These are phyloP conservation scores for Kockovaella imperatae DNA, from an alignment of 768 basidiomycete species.

Conservation along the genomic window DNA sequence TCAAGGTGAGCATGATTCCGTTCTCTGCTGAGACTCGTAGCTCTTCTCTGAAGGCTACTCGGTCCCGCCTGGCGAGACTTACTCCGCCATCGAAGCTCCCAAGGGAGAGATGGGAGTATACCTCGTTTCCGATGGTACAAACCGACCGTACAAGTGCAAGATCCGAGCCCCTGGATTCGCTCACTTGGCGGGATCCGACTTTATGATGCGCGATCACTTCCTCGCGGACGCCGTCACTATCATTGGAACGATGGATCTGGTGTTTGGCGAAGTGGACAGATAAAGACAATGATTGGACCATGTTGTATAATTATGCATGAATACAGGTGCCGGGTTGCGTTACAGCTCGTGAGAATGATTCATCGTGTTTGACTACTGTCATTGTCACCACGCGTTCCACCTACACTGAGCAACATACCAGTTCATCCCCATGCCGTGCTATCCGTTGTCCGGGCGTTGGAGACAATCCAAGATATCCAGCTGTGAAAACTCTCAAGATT, in stretches of 20 bases:
- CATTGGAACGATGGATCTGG: slow-evolving; percentile 97
- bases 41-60: slow-evolving; percentile 95
- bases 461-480: slow-evolving; percentile 68
- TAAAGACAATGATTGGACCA: slow-evolving; percentile 8
- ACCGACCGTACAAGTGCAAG: slow-evolving; percentile 92
- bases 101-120: slow-evolving; percentile 99
- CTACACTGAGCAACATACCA: slow-evolving; percentile 3
- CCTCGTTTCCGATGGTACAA: slow-evolving; percentile 92
- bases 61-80: slow-evolving; percentile 83
- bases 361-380: neutral
- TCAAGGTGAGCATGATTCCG: slow-evolving; percentile 57
- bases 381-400: neutral
- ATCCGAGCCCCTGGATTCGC: slow-evolving; percentile 96
- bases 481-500: slow-evolving; percentile 74
- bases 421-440: slow-evolving; percentile 2
- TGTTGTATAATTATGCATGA: neutral
- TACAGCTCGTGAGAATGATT: neutral
- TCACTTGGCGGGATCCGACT: slow-evolving; percentile 90
- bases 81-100: slow-evolving; percentile 94
- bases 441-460: slow-evolving; percentile 8
- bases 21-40: slow-evolving; percentile 46
- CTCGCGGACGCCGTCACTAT: slow-evolving; percentile 91
- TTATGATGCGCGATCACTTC: slow-evolving; percentile 68
- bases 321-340: neutral
- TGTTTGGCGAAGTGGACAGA: slow-evolving; percentile 71